Conservation (phyloP, 148 eudicot genomes). For the Camellia sinensis region DNA sequence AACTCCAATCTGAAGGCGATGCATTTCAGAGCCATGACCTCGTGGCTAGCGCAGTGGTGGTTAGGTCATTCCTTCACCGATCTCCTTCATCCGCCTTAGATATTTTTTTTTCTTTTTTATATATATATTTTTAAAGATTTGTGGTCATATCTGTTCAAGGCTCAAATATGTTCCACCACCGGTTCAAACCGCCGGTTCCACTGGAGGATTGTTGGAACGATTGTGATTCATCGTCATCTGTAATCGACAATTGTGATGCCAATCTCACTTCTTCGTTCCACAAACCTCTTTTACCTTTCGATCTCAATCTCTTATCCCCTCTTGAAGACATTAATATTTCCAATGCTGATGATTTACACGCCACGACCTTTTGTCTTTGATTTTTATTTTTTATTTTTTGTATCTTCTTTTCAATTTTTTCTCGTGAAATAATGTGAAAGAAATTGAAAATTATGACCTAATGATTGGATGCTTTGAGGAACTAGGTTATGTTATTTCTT, state of each 20-base stretch:
- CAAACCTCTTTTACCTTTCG: constrained; percentile 38
- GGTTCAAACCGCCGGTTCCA: constrained; percentile 16
- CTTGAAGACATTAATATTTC: constrained; percentile 19
- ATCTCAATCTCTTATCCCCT: constrained; percentile 45
- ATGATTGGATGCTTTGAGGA: neutral
- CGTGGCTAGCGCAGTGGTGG: no score
- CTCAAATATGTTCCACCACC: neutral
- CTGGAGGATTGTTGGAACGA: constrained; percentile 49
- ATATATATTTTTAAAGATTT: no score
- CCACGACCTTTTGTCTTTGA: constrained; percentile 34
- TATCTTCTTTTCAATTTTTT: neutral
- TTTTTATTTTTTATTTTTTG: neutral
- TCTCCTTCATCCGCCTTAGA: no score
- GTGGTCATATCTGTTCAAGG: no score
- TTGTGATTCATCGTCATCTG: constrained; percentile 65
- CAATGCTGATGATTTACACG: constrained; percentile 30
- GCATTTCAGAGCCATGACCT: no score
- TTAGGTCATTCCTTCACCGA: no score
- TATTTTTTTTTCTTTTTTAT: no score
- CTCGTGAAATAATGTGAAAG: neutral
- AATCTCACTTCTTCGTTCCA: constrained; percentile 26
- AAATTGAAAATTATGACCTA: neutral
- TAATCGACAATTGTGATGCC: constrained; percentile 39
- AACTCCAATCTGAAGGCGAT: no score
- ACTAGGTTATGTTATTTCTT: no score